phyloP scores from a whole-genome alignment of 257 asterid genomes.

The Gentiana dahurica region DNA sequence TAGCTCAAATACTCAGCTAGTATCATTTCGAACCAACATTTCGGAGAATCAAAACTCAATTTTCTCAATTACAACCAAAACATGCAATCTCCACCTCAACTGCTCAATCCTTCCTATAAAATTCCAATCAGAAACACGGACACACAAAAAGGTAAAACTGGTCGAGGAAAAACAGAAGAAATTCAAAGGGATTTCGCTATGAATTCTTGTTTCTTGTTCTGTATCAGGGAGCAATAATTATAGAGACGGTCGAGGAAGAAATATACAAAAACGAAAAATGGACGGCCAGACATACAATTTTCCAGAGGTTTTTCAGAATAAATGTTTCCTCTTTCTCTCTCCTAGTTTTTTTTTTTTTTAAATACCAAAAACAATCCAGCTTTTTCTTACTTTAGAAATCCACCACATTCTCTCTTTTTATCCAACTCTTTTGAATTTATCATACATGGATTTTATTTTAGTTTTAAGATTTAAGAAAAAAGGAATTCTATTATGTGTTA shows the following conservation, averaged over 20 bases:
- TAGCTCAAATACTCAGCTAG: constrained; percentile 31
- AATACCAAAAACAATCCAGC: constrained; percentile 9
- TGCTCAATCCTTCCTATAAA: constrained; percentile 5
- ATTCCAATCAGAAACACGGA: not conserved
- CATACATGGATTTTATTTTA: not conserved
- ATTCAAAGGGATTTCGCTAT: constrained; percentile 6
- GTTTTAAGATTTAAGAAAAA: not conserved
- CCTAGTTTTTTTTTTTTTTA: not conserved
- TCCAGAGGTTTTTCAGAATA: not conserved
- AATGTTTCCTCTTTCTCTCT: not conserved
- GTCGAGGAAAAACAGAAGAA: constrained; percentile 6
- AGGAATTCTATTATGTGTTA: too few relatives aligned
- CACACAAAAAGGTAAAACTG: not conserved
- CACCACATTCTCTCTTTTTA: constrained; percentile 3
- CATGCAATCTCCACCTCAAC: constrained; percentile 7
- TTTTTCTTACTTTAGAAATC: constrained; percentile 16
- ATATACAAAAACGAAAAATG: constrained; percentile 2
- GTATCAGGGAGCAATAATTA: constrained; percentile 1
- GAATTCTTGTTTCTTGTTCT: not conserved
- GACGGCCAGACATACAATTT: constrained; percentile 11
- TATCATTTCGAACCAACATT: constrained; percentile 42
- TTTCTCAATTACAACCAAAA: constrained; percentile 4
- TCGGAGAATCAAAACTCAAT: constrained; percentile 16
- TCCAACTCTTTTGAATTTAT: not conserved
- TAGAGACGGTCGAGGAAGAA: constrained; percentile 22